These are phyloP conservation scores for Venturia effusa DNA, from an alignment of 2,329 filamentous ascomycete species.

Conservation along the genomic window DNA sequence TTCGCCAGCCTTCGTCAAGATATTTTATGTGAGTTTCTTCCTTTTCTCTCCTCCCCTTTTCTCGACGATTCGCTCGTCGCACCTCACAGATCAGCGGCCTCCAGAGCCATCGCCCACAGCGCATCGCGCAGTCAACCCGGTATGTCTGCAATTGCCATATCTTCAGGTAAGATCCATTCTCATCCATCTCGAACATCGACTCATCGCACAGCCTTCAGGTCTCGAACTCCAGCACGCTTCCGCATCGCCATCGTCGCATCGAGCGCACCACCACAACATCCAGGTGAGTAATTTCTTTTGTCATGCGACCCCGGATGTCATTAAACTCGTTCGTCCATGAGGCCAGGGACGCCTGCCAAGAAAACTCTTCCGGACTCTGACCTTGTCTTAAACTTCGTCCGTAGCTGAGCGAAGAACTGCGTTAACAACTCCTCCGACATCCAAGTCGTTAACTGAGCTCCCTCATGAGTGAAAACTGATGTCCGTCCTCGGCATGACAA, in stretches of 20 bases:
- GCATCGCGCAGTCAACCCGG: too few species aligned
- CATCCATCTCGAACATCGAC: background rate
- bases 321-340: conserved; percentile 1
- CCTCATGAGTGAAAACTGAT: too few species aligned
- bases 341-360: background rate
- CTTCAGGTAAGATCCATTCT: background rate
- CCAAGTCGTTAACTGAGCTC: too few species aligned
- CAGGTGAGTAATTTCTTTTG: background rate
- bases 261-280: background rate
- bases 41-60: too few species aligned
- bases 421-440: background rate
- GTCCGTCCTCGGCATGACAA: background rate
- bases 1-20: too few species aligned
- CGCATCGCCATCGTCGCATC: background rate
- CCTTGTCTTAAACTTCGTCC: conserved; percentile 2
- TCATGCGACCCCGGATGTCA: background rate
- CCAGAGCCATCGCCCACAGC: too few species aligned
- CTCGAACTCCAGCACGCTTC: background rate
- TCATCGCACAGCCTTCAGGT: background rate
- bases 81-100: too few species aligned
- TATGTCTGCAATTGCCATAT: too few species aligned
- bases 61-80: too few species aligned
- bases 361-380: background rate
- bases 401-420: background rate
- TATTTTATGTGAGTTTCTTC: too few species aligned